Base-by-base conservation (phyloP, 179 eudicot genomes). In the Vitellaria paradoxa region DNA sequence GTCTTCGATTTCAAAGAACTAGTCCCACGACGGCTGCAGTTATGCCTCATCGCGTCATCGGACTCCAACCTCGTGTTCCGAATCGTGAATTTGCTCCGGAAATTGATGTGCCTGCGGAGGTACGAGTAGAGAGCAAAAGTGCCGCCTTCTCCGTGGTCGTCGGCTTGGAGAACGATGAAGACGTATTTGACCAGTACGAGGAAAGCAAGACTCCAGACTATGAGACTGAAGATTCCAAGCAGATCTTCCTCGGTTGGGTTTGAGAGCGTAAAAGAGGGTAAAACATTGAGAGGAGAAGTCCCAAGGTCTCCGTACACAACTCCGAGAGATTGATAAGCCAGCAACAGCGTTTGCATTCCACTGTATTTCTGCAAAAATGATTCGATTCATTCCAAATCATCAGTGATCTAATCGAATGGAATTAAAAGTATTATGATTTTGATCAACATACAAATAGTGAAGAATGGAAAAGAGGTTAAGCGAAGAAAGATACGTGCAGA, bases 221-320 rank as follows among this genome's bases (percentile, higher is more conserved):
- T 77, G 26, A 85, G 77, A 62, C 85, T 79, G 3, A 82, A 56
- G 6, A 83, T 77, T 9, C 87, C 87, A 20, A 82, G 17, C 6
- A 82, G 74, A 21, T 82, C 85, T 17, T 82, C 79, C 79, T 82
- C 83, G 24, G 52, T 56, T 0, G 76, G 85, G 46, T 73, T 70
- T 18, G 77, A 23, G 40, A 82, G 52, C 11, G n/a, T 21, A 21
- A 81, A 72, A 3, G 85, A 68, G 15, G 81, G 55, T 26, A 76
- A 52, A 10, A 85, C 87, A 17, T 85, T 69, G 18, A 79, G 67
- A 5, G 83, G 83, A 42, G 85, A 79, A 47, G 87, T 85, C 56
- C 79, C 85, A 24, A 85, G 80, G 77, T 79, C 87, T 52, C 85
- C 87, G 15, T 82, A 85, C 6, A 82, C 85, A 6, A 85, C 85